These are phyloP conservation scores for Coemansia sp. DNA, from an alignment of 192 early-diverging fungal species.

Conservation along the genomic window DNA sequence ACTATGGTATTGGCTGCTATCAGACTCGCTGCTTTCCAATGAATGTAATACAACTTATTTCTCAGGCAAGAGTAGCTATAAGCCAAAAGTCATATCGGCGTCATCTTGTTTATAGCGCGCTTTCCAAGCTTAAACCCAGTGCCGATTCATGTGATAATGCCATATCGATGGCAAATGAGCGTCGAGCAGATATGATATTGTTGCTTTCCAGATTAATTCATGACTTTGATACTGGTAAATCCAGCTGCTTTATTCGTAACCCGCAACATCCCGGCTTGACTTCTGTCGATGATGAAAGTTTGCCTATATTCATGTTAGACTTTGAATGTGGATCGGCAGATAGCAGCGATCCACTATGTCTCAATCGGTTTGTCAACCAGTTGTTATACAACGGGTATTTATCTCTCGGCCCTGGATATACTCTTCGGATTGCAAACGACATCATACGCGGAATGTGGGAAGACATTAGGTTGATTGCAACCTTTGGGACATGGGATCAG, in stretches of 20 bases:
- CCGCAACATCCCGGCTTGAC: not conserved
- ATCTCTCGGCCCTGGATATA: not conserved
- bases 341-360: not conserved
- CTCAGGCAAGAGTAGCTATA: not conserved
- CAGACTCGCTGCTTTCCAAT: not conserved
- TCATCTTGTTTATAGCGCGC: not conserved
- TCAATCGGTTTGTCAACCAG: not conserved
- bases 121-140: not conserved
- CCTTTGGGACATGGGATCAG: not conserved
- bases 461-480: not conserved
- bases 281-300: too few species aligned
- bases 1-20: not conserved
- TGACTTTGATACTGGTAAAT: not conserved
- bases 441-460: constrained; percentile 6
- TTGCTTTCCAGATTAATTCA: not conserved
- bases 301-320: not conserved
- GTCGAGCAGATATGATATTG: not conserved
- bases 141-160: not conserved
- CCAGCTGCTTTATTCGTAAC: not conserved
- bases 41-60: not conserved
- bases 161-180: not conserved
- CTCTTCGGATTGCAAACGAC: not conserved
- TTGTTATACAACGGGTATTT: not conserved
- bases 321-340: too few species aligned
- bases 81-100: too few species aligned